Base-by-base conservation (phyloP, 495 filamentous ascomycete genomes). In the Trichoderma orchidacearum region DNA sequence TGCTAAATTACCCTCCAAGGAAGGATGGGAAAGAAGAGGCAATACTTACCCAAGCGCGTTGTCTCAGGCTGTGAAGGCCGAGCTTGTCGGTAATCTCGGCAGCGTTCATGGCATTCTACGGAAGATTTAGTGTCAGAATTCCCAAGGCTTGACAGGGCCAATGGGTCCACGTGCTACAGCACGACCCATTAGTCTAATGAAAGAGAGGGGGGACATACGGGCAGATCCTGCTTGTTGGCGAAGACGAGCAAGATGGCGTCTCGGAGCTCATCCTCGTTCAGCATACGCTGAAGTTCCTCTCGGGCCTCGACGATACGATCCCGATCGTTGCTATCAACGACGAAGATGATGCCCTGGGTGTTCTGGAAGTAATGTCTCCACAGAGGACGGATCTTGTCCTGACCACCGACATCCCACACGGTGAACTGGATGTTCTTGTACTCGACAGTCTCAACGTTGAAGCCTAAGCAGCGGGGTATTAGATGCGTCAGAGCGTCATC, bases 321-420 rank as follows among this genome's bases (percentile, higher is more conserved):
- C 64, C 93, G 90, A 83, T 99, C 93, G 73, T 99, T 99, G 84
- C 89, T 95, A 75, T 99, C 93, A 66, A 99, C 94, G 60, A 99
- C 93, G 81, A 99, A 99, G 78, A 99, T 99, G 79, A 99, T 97
- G 74, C 93, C 93, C 77, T 99, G 93, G 61, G 93, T 99, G 78
- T 99, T 99, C 80, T 99, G 93, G 87, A 96, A 99, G 75, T 99
- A 99, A 80, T 99, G 93, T 78, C 93, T 86, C 93, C 93, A 99
- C 68, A 99, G 78, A 68, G 93, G 93, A 72, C 93, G 85, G 73
- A 99, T 99, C 87, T 99, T 99, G 81, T 99, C 93, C 81, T 99
- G 93, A 55, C 53, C 93, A 80, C 93, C 93, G 69, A 99, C 93
- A 83, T 99, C 93, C 93, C 93, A 99, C 72, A 99, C 93, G 70